phyloP scores from a whole-genome alignment of 2,329 filamentous ascomycete species.

The Blastomyces emzantsi region DNA sequence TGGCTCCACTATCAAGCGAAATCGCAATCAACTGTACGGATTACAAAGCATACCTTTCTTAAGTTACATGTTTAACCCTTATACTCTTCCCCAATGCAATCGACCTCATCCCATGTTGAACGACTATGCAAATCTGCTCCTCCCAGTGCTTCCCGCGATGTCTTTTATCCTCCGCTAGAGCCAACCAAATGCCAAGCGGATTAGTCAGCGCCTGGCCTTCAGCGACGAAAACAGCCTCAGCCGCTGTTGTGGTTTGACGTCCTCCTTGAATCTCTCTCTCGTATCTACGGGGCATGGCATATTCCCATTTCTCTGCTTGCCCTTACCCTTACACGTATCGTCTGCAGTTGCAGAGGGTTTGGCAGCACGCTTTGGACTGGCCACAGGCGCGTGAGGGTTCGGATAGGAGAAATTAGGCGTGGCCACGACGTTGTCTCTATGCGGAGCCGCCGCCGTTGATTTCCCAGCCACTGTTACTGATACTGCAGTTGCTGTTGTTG shows the following conservation, averaged over 20 bases:
- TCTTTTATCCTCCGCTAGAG: neutral
- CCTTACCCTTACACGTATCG: too few species aligned
- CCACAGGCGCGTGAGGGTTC: neutral
- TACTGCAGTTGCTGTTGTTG: neutral
- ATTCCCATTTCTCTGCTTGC: neutral
- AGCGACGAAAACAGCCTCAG: neutral
- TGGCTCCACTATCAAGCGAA: neutral
- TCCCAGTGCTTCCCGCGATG: neutral
- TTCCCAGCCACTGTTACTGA: neutral
- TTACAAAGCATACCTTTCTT: too few species aligned
- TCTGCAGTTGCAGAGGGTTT: neutral
- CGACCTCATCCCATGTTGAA: neutral
- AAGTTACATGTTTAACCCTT: neutral
- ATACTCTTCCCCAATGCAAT: neutral
- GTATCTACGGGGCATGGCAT: neutral
- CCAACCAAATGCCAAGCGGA: neutral
- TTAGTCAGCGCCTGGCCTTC: slow-evolving; percentile 1
- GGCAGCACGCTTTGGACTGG: neutral
- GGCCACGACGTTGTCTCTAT: neutral
- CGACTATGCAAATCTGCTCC: neutral
- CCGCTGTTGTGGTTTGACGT: neutral
- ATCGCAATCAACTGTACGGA: neutral
- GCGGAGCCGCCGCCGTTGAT: neutral
- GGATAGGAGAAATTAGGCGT: neutral
- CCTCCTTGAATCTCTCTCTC: neutral